Base-by-base conservation (phyloP, 2,329 filamentous ascomycete species). In the Diaporthe citrichinensis region DNA sequence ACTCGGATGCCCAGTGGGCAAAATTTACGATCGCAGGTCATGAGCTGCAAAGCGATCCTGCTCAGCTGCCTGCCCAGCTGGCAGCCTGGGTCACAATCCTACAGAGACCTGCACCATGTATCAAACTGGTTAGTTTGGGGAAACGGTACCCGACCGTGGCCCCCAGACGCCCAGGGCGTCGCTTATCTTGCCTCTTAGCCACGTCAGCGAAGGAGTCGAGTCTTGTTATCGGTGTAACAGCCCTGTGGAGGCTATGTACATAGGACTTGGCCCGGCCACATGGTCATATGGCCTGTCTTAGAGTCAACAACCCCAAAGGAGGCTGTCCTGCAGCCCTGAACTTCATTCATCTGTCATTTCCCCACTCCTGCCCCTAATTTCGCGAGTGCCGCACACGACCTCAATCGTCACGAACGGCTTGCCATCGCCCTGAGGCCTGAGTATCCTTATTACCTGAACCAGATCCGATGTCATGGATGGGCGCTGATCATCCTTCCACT, bases 121-220 rank as follows among this genome's bases (percentile, higher is more conserved):
- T 51, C 46, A 31, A 51, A 67, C 12, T 36, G 62, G 62, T 34
- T 67, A 49, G 28, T 1, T 36, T 36, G 62, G 44, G 25, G 44
- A 51, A 51, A 10, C 9, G 62, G 9, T 12, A 46, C 41, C 31
- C 15, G 46, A 23, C 7, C 59, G 31, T 44, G 20, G 36, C n/a
- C 4, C 23, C 10, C 44, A 51, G 44, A 4, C 23, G 39, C 15
- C 25, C 28, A 23, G 41, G 3, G 20, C 51, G 62, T 67, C 44
- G 62, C 62, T 67, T 67, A 67, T 67, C 44, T 51, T 51, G 44
- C 10, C 41, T 51, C 20, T 44, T 49, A 44, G 49, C 61, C 61
- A n/a, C 61, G 44, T 44, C 17, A 15, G 3, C 10, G 14, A 5
- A 34, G 6, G 44, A 10, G 9, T 34, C 23, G 23, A 49, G 44